Evolutionary conservation across 768 basidiomycete genomes (phyloP).

Genomic region (Cystoderma amianthinum): DNA sequence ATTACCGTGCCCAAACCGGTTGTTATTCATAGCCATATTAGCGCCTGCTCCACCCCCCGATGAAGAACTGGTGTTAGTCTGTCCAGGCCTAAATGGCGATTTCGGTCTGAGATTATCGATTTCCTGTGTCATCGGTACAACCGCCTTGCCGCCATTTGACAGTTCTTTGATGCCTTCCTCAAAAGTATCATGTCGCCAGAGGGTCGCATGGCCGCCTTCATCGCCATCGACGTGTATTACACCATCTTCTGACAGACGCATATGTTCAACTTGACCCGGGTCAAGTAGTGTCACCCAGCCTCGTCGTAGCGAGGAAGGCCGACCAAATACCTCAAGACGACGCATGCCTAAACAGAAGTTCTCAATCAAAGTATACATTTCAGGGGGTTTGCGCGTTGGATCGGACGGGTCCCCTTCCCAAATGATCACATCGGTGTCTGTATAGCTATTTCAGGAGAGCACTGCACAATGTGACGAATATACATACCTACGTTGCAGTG

Average conservation of each 20-base stretch:
- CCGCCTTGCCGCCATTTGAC: constrained; percentile 44
- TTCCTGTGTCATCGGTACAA: constrained; percentile 71
- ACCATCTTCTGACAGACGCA: constrained; percentile 26
- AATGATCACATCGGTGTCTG: constrained; percentile 94
- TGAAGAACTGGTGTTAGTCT: constrained; percentile 4
- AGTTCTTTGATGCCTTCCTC: constrained; percentile 54
- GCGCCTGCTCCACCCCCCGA: neutral
- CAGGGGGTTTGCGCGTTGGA: constrained; percentile 85
- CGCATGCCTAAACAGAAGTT: constrained; percentile 95
- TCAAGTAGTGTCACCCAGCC: constrained; percentile 91
- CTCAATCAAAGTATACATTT: constrained; percentile 93
- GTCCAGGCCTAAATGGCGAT: constrained; percentile 55
- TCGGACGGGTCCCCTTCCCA: constrained; percentile 91
- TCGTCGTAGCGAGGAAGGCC: constrained; percentile 60
- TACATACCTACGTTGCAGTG: constrained; percentile 95
- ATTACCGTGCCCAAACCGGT: constrained; percentile 9
- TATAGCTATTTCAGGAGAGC: neutral
- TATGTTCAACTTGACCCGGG: constrained; percentile 51
- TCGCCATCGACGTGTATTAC: constrained; percentile 31
- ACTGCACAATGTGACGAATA: constrained; percentile 1
- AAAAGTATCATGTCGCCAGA: constrained; percentile 62
- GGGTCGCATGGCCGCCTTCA: constrained; percentile 34
- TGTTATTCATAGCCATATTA: neutral
- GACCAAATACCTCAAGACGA: constrained; percentile 86
- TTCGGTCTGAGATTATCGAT: constrained; percentile 84